Percentiles rank a stretch among this genome's conserved stretches.
Evolutionary conservation across 2,329 filamentous ascomycete genomes (phyloP).

Genomic region (Alternaria hordeiaustralica): DNA sequence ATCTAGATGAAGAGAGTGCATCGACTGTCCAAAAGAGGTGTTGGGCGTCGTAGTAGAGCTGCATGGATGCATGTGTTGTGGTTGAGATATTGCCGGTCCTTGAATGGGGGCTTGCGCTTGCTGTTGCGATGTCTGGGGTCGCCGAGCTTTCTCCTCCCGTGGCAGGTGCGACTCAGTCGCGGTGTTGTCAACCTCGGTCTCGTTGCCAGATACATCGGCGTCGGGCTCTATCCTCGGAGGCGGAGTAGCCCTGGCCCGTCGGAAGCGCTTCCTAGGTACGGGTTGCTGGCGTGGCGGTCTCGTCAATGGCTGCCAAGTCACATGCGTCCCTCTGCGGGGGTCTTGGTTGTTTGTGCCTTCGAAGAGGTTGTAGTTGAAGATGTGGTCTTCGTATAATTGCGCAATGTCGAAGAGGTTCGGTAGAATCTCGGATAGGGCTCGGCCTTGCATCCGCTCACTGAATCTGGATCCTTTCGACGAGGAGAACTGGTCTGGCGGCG

Average conservation of each 20-base stretch:
- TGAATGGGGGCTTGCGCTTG: not conserved
- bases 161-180: not conserved
- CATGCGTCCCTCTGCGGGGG: constrained; percentile 25
- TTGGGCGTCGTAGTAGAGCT: constrained; percentile 1
- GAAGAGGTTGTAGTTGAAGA: constrained; percentile 31
- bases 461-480: constrained; percentile 32
- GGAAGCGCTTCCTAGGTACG: constrained; percentile 19
- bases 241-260: not conserved
- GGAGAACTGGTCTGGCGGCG: constrained; percentile 32
- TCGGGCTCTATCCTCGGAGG: not conserved
- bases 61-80: not conserved
- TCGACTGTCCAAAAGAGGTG: constrained; percentile 15
- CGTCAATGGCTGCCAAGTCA: constrained; percentile 31
- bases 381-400: constrained; percentile 37
- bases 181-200: constrained; percentile 33
- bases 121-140: not conserved
- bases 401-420: constrained; percentile 40
- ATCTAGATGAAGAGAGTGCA: constrained; percentile 6
- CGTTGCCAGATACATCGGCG: constrained; percentile 20
- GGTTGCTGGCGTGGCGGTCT: constrained; percentile 22
- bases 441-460: constrained; percentile 34
- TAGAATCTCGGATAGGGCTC: constrained; percentile 32
- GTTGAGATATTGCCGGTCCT: not conserved
- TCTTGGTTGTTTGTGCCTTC: constrained; percentile 29
- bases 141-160: not conserved